Conservation (phyloP, 78 protist species). For the Protostelium mycophagum region DNA sequence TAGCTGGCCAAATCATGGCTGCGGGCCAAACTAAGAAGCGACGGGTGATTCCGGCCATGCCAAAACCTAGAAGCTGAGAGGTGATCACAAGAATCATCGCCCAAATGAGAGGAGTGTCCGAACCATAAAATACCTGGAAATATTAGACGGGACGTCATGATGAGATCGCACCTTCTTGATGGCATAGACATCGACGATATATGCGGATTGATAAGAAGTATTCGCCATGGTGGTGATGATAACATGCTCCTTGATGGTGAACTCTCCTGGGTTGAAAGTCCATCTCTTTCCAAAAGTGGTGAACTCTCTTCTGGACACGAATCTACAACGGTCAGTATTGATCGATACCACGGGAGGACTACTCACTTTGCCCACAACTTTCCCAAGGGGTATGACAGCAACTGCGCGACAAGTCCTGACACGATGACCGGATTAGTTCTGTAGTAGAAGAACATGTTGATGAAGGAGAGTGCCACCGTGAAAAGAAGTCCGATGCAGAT, state of each 20-base stretch:
- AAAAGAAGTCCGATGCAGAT: not conserved
- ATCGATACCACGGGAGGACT: not conserved
- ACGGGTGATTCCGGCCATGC: not conserved
- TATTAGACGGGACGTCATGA: not conserved
- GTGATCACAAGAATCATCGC: not conserved
- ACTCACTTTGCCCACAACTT: not conserved
- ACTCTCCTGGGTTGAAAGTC: not conserved
- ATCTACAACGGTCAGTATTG: too few relatives aligned
- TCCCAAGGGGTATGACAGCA: not conserved
- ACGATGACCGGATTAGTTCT: not conserved
- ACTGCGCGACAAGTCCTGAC: not conserved
- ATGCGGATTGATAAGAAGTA: not conserved
- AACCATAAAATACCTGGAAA: not conserved
- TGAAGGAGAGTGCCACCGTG: not conserved
- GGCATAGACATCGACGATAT: not conserved
- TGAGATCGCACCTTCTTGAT: not conserved
- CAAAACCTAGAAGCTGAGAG: not conserved
- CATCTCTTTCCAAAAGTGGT: not conserved
- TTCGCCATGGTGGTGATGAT: not conserved
- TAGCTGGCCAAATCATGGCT: not conserved
- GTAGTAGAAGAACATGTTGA: not conserved
- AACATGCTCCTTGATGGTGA: not conserved
- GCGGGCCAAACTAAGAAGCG: not conserved
- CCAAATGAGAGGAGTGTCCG: not conserved
- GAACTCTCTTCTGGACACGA: not conserved